A percentile compares a stretch with the other conserved stretches of the same genome.
These are phyloP conservation scores for Dimocarpus longan DNA, from an alignment of 345 rosid species.

Conservation along the genomic window DNA sequence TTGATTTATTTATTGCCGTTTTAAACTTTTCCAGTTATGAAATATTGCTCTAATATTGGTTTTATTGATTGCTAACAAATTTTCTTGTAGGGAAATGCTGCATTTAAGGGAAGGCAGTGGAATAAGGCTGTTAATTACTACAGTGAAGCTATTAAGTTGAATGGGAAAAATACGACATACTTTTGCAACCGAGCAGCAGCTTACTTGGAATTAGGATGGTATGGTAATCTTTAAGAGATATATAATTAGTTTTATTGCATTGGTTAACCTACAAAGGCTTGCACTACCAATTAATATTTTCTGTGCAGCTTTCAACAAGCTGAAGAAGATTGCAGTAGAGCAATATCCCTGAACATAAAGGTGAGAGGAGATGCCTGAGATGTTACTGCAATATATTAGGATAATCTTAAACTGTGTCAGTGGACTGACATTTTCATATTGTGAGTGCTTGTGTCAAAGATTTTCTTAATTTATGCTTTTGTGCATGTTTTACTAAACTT, in stretches of 20 bases:
- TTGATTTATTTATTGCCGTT: not conserved
- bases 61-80: constrained; percentile 16
- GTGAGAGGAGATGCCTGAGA: constrained; percentile 31
- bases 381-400: not conserved
- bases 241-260: constrained; percentile 7
- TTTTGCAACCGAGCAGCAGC: constrained; percentile 91
- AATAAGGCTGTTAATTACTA: constrained; percentile 80
- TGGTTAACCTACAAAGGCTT: not conserved
- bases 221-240: constrained; percentile 10
- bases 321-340: constrained; percentile 80
- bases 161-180: constrained; percentile 67
- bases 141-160: constrained; percentile 84
- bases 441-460: not conserved
- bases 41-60: not conserved
- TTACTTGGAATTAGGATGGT: constrained; percentile 81
- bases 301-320: constrained; percentile 82
- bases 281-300: constrained; percentile 8
- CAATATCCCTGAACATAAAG: constrained; percentile 85
- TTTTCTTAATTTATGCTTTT: not conserved
- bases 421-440: not conserved
- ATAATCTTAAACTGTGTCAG: not conserved
- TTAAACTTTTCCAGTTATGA: not conserved
- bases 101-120: constrained; percentile 83
- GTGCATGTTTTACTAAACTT: not conserved
- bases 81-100: constrained; percentile 81